A percentile compares a stretch with the other conserved stretches of the same genome.
phyloP scores from a whole-genome alignment of 768 basidiomycete species.

The Leccinum disarticulatum region DNA sequence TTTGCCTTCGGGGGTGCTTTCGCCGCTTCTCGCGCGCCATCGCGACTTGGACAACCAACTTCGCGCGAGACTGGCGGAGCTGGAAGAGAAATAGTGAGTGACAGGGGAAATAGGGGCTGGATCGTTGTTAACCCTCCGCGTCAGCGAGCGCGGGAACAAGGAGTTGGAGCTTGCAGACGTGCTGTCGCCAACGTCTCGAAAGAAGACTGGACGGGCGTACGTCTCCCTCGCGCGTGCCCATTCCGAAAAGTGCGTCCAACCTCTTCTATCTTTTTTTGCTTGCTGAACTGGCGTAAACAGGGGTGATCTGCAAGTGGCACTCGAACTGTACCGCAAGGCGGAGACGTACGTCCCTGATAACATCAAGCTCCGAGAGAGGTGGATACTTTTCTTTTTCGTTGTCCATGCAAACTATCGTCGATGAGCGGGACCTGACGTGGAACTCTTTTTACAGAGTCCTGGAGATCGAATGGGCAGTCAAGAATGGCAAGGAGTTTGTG shows the following conservation, averaged over 20 bases:
- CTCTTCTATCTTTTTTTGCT: neutral
- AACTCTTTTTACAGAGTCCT: constrained; percentile 57
- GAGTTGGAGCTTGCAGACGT: constrained; percentile 61
- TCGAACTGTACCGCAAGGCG: constrained; percentile 81
- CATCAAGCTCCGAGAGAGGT: constrained; percentile 84
- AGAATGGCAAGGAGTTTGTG: constrained; percentile 57
- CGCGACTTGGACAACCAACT: constrained; percentile 70
- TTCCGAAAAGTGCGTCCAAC: constrained; percentile 66
- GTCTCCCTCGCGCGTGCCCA: constrained; percentile 80
- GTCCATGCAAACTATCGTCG: constrained; percentile 63
- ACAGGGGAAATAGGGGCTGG: constrained; percentile 15
- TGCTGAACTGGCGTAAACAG: constrained; percentile 34
- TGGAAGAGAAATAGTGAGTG: constrained; percentile 73
- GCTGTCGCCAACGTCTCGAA: constrained; percentile 71
- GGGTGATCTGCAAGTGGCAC: constrained; percentile 76
- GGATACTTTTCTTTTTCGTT: constrained; percentile 55
- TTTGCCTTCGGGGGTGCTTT: constrained; percentile 45
- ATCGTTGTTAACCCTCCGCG: neutral
- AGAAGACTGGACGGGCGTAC: constrained; percentile 81
- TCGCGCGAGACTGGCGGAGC: constrained; percentile 59
- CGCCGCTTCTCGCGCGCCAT: constrained; percentile 62
- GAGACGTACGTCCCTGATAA: constrained; percentile 86
- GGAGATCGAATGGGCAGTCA: constrained; percentile 78
- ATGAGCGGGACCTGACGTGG: constrained; percentile 38
- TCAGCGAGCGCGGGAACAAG: constrained; percentile 60